Conservation (phyloP, 2,329 filamentous ascomycete species). For the Dryadomyces quercus-mongolicae region DNA sequence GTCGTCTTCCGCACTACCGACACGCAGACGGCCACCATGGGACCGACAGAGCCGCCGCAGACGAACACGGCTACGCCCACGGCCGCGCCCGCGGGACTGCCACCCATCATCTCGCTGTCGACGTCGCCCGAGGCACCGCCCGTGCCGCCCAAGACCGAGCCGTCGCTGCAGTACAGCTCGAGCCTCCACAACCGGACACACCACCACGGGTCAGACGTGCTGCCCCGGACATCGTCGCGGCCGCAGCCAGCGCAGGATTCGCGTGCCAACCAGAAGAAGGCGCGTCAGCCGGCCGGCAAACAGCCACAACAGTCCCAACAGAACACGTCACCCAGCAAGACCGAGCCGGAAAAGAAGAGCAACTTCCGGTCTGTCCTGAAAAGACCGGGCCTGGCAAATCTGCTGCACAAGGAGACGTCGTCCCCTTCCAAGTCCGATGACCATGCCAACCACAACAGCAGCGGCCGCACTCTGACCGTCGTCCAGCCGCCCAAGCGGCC, state of each 20-base stretch:
- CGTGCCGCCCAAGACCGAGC: slow-evolving; percentile 1
- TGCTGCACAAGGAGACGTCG: slow-evolving; percentile 23
- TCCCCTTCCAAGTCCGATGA: not conserved
- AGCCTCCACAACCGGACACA: no score
- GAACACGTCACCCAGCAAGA: not conserved
- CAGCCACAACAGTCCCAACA: not conserved
- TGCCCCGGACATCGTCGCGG: no score
- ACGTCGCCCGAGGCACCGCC: not conserved
- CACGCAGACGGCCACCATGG: not conserved
- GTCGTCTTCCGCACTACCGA: slow-evolving; percentile 40
- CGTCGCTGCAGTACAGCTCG: not conserved
- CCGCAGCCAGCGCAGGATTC: not conserved
- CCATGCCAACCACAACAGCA: not conserved
- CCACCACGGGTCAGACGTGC: no score
- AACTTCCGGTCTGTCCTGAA: slow-evolving; percentile 37
- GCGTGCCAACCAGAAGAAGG: slow-evolving; percentile 35
- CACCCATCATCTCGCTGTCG: not conserved
- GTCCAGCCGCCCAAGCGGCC: not conserved
- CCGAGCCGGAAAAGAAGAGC: slow-evolving; percentile 21
- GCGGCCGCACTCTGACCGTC: slow-evolving; percentile 2
- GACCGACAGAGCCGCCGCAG: not conserved
- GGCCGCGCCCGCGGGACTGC: not conserved
- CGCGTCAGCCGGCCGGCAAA: slow-evolving; percentile 22
- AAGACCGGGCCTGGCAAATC: slow-evolving; percentile 31
- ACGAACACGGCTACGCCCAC: not conserved